Percentiles rank a stretch among this genome's conserved stretches.
Evolutionary conservation across 1,139 yeast genomes (phyloP).

Genomic region (Geotrichum aggregatum): DNA sequence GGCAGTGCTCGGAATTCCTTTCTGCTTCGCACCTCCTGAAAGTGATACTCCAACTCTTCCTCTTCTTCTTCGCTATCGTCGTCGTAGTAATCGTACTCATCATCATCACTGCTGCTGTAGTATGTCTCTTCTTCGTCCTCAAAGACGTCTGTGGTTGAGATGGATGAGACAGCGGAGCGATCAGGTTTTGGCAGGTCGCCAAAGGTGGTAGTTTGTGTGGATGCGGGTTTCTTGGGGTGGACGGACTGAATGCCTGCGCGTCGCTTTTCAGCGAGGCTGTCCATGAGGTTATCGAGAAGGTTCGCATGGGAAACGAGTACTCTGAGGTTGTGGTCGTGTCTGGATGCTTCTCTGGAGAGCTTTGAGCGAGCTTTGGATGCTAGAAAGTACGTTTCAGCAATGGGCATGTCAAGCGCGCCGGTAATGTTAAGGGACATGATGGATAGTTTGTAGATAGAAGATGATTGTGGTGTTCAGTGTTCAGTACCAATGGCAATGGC

Average conservation of each 20-base stretch:
- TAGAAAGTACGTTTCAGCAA: constrained; percentile 56
- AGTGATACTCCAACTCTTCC: constrained; percentile 19
- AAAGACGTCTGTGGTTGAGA: constrained; percentile 10
- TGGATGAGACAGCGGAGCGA: constrained; percentile 11
- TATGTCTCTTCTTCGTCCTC: constrained; percentile 19
- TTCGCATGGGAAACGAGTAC: constrained; percentile 71
- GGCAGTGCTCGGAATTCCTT: constrained; percentile 26
- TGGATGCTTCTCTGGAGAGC: constrained; percentile 61
- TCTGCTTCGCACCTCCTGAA: constrained; percentile 17
- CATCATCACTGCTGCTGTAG: constrained; percentile 11
- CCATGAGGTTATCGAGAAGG: constrained; percentile 66
- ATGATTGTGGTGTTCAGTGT: background rate
- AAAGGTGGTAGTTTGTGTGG: constrained; percentile 11
- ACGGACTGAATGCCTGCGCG: constrained; percentile 5
- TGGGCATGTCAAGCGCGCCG: constrained; percentile 31
- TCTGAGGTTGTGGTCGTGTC: constrained; percentile 57
- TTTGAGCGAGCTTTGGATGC: constrained; percentile 68
- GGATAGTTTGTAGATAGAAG: background rate
- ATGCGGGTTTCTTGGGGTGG: constrained; percentile 5
- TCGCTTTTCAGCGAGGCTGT: constrained; percentile 32
- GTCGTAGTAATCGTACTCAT: constrained; percentile 14
- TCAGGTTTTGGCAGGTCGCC: constrained; percentile 3
- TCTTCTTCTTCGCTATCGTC: constrained; percentile 20
- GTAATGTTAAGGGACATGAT: constrained; percentile 3
- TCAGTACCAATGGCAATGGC: too few species aligned